Conservation (phyloP, 148 eudicot species). For the Bassia scoparia region DNA sequence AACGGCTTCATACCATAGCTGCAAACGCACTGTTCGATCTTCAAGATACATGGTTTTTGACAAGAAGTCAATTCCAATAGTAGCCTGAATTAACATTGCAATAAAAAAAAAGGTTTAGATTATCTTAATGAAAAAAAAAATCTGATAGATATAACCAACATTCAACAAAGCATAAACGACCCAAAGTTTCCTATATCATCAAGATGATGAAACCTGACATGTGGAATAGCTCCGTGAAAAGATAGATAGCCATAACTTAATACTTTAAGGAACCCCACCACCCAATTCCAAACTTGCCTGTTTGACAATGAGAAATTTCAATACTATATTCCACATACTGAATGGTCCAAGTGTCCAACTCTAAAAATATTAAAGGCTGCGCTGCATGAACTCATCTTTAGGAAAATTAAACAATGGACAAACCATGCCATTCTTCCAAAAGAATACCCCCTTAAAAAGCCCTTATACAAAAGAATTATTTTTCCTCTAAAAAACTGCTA, state of each 20-base stretch:
- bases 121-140: too few species aligned
- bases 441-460: too few species aligned
- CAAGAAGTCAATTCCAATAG: conserved; percentile 71
- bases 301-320: neutral
- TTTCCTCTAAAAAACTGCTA: too few species aligned
- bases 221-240: neutral
- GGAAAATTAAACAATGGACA: too few species aligned
- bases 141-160: neutral
- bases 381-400: too few species aligned
- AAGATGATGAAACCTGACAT: neutral
- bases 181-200: neutral
- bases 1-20: conserved; percentile 49
- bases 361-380: too few species aligned
- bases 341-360: neutral
- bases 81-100: conserved; percentile 44
- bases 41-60: conserved; percentile 88
- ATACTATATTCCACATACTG: neutral
- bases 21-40: conserved; percentile 78
- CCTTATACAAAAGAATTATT: too few species aligned
- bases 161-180: neutral
- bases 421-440: too few species aligned
- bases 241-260: neutral
- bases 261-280: conserved; percentile 8
- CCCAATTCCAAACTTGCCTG: neutral
- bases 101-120: too few species aligned